Conservation (phyloP, 1,284 basidiomycete genomes). For the Termitomyces sp. region DNA sequence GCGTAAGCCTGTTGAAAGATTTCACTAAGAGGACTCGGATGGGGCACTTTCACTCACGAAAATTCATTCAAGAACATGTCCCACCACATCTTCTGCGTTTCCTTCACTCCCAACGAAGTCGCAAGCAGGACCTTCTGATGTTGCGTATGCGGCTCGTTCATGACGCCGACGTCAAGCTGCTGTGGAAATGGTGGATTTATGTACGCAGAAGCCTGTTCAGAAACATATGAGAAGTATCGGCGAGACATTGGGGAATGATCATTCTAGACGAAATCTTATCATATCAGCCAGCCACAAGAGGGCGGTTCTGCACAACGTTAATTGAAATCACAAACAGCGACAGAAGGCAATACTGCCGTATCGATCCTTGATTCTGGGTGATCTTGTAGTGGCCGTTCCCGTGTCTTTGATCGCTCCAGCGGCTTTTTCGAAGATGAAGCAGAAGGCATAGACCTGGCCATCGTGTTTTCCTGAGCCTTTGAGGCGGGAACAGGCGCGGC, state of each 20-base stretch:
- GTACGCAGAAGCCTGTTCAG: constrained; percentile 27
- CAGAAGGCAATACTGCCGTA: constrained; percentile 21
- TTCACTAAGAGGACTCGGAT: neutral
- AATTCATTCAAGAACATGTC: constrained; percentile 51
- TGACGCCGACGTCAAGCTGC: constrained; percentile 31
- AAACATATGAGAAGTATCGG: constrained; percentile 20
- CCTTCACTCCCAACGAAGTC: constrained; percentile 37
- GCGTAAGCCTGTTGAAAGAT: constrained; percentile 35
- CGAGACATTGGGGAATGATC: constrained; percentile 21
- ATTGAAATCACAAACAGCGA: constrained; percentile 21
- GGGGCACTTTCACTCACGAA: constrained; percentile 24
- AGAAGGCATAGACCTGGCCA: constrained; percentile 26
- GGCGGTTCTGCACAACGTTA: neutral
- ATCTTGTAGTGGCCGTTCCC: constrained; percentile 20
- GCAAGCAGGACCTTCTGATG: constrained; percentile 32
- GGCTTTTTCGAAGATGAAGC: constrained; percentile 19
- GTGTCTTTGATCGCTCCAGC: constrained; percentile 19
- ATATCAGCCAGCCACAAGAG: neutral
- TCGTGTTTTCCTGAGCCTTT: constrained; percentile 30
- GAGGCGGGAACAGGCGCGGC: constrained; percentile 17
- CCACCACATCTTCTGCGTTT: constrained; percentile 58
- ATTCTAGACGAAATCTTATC: constrained; percentile 8
- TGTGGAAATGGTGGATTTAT: constrained; percentile 30
- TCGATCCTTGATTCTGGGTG: constrained; percentile 23
- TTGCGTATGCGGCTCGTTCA: constrained; percentile 23